Percentiles rank a stretch among this genome's conserved stretches.
These are phyloP conservation scores for Cadophora gregata DNA, from an alignment of 2,329 filamentous ascomycete genomes.

Conservation along the genomic window DNA sequence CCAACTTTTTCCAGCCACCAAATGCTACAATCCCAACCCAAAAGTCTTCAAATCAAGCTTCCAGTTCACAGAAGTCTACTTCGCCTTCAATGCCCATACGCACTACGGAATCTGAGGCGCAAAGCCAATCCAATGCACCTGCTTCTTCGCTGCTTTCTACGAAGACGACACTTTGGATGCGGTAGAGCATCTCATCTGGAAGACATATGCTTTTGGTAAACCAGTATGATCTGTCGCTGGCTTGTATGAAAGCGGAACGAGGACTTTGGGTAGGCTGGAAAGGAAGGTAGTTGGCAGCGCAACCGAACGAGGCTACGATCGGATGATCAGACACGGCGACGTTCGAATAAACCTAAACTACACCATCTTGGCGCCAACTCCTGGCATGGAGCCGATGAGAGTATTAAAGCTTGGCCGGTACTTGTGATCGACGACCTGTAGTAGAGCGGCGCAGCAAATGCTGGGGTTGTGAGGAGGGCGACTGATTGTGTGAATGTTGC, in stretches of 20 bases:
- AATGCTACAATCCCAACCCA: background rate
- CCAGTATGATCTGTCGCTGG: no score
- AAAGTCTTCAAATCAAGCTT: background rate
- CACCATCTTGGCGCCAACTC: background rate
- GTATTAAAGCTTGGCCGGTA: slow-evolving; percentile 2
- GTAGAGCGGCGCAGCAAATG: background rate
- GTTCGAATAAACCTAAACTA: background rate
- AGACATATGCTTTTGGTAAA: no score
- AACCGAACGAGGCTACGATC: no score
- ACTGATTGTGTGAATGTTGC: no score
- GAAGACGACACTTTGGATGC: slow-evolving; percentile 8
- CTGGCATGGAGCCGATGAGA: background rate
- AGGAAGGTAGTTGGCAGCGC: no score
- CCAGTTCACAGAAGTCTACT: background rate
- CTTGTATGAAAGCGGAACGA: background rate
- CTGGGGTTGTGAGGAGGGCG: background rate
- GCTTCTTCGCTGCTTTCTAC: background rate
- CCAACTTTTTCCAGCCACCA: background rate
- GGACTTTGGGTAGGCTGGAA: no score
- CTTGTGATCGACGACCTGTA: background rate
- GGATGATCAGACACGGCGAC: background rate
- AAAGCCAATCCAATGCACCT: no score
- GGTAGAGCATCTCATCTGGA: background rate
- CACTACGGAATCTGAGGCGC: no score
- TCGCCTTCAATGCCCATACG: no score